Conservation (phyloP, 2,329 filamentous ascomycete species). For the Fonsecaea pugnacius region DNA sequence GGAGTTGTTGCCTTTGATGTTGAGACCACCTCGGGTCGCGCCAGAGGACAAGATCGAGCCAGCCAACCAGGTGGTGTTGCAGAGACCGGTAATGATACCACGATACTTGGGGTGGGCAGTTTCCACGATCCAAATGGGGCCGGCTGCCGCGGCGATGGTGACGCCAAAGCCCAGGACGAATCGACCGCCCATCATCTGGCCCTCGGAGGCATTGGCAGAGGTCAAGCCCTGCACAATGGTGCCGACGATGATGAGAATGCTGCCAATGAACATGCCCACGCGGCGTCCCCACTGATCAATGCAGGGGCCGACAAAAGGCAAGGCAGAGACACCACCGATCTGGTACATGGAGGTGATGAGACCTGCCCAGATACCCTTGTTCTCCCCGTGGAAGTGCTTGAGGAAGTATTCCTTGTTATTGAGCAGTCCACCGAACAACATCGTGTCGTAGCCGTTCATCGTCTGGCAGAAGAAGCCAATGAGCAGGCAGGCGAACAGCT, state of each 20-base stretch:
- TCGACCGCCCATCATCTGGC: slow-evolving; percentile 61
- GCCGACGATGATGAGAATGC: slow-evolving; percentile 57
- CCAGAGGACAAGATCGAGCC: slow-evolving; percentile 61
- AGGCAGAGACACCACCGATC: slow-evolving; percentile 52
- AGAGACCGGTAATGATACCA: slow-evolving; percentile 65
- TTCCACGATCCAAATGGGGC: slow-evolving; percentile 68
- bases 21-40: slow-evolving; percentile 55
- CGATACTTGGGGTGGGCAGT: slow-evolving; percentile 66
- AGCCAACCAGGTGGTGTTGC: slow-evolving; percentile 56
- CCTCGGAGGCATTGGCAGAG: slow-evolving; percentile 46
- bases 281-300: slow-evolving; percentile 58
- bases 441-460: slow-evolving; percentile 64
- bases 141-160: slow-evolving; percentile 62
- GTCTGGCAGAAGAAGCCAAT: slow-evolving; percentile 54
- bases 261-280: slow-evolving; percentile 61
- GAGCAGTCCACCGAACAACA: slow-evolving; percentile 58
- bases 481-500: slow-evolving; percentile 33
- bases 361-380: slow-evolving; percentile 51
- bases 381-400: slow-evolving; percentile 48
- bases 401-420: slow-evolving; percentile 53
- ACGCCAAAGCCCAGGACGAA: slow-evolving; percentile 64
- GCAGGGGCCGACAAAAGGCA: slow-evolving; percentile 53
- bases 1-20: slow-evolving; percentile 45
- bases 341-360: slow-evolving; percentile 55
- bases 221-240: slow-evolving; percentile 56